Percentiles rank a stretch among this genome's conserved stretches.
These are phyloP conservation scores for Chrysanthemum seticuspe DNA, from an alignment of 129 eudicot genomes.

Conservation along the genomic window DNA sequence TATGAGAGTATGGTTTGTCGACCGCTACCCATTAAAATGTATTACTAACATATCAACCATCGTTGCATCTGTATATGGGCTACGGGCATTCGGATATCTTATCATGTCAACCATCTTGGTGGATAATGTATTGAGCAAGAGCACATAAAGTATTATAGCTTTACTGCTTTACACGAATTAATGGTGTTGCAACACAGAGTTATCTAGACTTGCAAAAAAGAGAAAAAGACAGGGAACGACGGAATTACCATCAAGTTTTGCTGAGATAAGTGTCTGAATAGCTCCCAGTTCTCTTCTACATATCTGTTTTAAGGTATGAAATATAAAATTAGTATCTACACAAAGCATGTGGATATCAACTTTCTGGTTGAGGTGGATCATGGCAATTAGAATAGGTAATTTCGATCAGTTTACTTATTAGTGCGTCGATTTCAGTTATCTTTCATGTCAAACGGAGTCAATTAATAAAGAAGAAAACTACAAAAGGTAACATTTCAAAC, in stretches of 20 bases:
- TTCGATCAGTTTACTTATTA: too few species aligned
- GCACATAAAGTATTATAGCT: too few species aligned
- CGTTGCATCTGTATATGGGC: background rate
- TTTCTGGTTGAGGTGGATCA: too few species aligned
- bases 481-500: too few species aligned
- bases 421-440: too few species aligned
- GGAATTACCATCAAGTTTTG: slow-evolving; percentile 43
- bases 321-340: slow-evolving; percentile 9
- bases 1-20: background rate
- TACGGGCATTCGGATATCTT: background rate
- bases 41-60: too few species aligned
- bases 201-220: background rate
- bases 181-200: too few species aligned
- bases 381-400: too few species aligned
- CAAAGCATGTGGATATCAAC: background rate
- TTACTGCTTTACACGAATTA: too few species aligned
- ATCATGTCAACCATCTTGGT: background rate
- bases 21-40: too few species aligned
- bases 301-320: slow-evolving; percentile 39
- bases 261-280: slow-evolving; percentile 27
- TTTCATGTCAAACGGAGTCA: background rate
- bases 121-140: too few species aligned
- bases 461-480: too few species aligned
- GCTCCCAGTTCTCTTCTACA: slow-evolving; percentile 39
- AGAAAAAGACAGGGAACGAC: background rate